Evolutionary conservation across 306 rosid genomes (phyloP).

Genomic region (Cicer cuneatum): DNA sequence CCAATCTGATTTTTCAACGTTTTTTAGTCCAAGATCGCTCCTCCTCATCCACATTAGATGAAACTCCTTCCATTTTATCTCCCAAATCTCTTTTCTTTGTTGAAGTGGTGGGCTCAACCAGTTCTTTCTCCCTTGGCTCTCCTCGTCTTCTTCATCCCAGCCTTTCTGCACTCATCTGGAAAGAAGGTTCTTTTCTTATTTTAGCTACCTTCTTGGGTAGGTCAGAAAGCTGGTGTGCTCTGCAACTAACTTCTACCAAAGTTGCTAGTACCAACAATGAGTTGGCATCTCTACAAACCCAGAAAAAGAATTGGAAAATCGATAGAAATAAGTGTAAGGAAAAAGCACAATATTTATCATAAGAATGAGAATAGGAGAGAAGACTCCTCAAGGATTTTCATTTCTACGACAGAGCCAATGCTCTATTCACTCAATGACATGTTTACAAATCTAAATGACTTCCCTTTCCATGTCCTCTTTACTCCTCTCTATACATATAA

Average conservation of each 20-base stretch:
- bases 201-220: background rate
- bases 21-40: background rate
- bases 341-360: background rate
- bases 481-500: background rate
- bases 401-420: background rate
- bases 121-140: background rate
- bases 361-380: conserved; percentile 8
- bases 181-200: background rate
- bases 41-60: background rate
- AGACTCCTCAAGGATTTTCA: background rate
- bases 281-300: background rate
- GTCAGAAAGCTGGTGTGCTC: background rate
- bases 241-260: background rate
- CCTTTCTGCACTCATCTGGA: conserved; percentile 7
- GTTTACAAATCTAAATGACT: background rate
- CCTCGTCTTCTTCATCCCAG: conserved; percentile 2
- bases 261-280: background rate
- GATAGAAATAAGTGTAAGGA: conserved; percentile 1
- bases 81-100: background rate
- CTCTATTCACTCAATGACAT: background rate
- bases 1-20: background rate
- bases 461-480: background rate
- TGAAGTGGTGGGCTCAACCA: background rate
- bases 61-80: conserved; percentile 7
- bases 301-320: background rate